Evolutionary conservation across 805 yeast genomes (phyloP), one percentile per base, ranked within the genome.

Genomic region (Starmerella sirachaensis): DNA sequence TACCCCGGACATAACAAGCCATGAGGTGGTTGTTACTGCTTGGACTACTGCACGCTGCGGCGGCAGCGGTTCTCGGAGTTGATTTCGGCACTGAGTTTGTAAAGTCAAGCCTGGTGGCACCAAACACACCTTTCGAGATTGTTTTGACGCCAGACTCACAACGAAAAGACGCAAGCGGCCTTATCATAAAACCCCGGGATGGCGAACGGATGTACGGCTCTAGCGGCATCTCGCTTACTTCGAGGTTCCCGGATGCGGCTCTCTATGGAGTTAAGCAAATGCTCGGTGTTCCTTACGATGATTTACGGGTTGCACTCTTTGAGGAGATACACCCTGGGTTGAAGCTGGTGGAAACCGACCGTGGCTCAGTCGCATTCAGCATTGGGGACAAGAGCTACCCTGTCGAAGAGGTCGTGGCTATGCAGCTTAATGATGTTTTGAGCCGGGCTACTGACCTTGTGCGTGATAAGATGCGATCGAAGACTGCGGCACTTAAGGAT

Each of bases 81-180:
- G 98, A 91, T 56, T 76, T 69, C 53, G 98, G 98, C 37, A 78
- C 81, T 39, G 88, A 85, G 52, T 80, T 66, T 63, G 72, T 85
- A 18, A 91, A 91, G 56, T 84, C 94, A 2, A 82, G 78, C 34
- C 64, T 91, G 31, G 80, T 91, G 28, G 94, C 95, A 0, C 96
- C 96, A 0, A 83, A 85, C 10, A 75, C 84, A 16, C 79, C 85
- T 12, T 76, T 86, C 54, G 97, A 91, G 53, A 70, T 91, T 28
- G 78, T 91, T 11, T 63, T 91, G 44, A 83, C 96, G 4, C 78
- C 83, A 18, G 97, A 91, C 52, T 78, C 94, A 3, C 83, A 85
- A 59, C 69, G 98, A 41, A 91, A 91, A 56, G 97, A 88, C 51
- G 64, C 76, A 4, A 70, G 86, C 4, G 95, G 93, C 1, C 50